Evolutionary conservation across 768 basidiomycete genomes (phyloP), one percentile per base, ranked within the genome.

Genomic region (Lentinula aciculospora): DNA sequence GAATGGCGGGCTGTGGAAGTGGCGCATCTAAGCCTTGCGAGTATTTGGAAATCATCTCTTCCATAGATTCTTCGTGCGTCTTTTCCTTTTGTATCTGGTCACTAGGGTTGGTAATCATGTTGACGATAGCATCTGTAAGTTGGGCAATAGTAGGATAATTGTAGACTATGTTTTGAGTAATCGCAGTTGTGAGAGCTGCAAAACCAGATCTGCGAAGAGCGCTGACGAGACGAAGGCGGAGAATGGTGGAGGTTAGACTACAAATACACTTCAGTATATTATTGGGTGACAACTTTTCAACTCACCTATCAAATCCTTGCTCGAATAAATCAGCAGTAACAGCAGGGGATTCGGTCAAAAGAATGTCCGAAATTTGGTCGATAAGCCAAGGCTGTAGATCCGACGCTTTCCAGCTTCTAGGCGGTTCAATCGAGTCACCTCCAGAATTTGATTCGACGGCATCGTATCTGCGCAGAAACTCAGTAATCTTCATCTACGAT

Each of bases 141-240:
- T 51, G 29, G 13, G 63, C 48, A 40, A 72, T 68, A 2, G 63
- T 67, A 0, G 71, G 71, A 47, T 68, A 54, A 13, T 59, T 51
- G 56, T 68, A 71, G 17, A 71, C 66, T 27, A 69, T 63, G 53
- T 61, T 64, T 2, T 58, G 55, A 9, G 60, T 40, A 57, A 49
- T 65, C 34, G 23, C 58, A 50, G 53, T 60, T 58, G 50, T 64
- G 17, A 67, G 50, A 12, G 63, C 65, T n/a, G 27, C 15, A 27
- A 45, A 42, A 7, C 32, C 65, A 9, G 54, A 56, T 51, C 25
- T 65, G 37, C 39, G 64, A 72, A 81, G 23, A 64, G 62, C 36
- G 63, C 71, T 58, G 67, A 63, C 60, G 70, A 79, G 66, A 68
- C 79, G 34, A 39, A 54, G 50, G 59, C 70, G 64, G 68, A 80